Base-by-base conservation (phyloP, 768 basidiomycete genomes). In the Tricholoma flavovirens region DNA sequence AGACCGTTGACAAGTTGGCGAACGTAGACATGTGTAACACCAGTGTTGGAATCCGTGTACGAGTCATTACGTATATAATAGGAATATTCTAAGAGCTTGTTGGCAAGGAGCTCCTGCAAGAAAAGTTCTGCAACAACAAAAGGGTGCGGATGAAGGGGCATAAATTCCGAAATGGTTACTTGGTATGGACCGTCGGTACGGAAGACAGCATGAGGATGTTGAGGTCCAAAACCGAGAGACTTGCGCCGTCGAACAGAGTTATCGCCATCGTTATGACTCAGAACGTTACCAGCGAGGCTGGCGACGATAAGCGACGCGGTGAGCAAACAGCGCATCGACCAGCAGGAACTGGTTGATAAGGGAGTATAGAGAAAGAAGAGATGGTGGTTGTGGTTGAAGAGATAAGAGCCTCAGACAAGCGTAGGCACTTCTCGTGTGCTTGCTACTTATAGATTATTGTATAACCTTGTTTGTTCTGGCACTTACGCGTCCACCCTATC, bases 21-120 rank as follows among this genome's bases (percentile, higher is more conserved):
- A 59, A 88, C 84, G 67, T 95, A 96, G 62, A 93, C 78, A 71
- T 98, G 93, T 26, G 91, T 87, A 51, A 97, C 79, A n/a, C 88
- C 89, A 2, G 90, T 93, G 58, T 81, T 83, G 56, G 74, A 71
- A 73, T 98, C 95, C 48, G 90, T 92, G 71, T 96, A 95, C 12
- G 89, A 91, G 73, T 93, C 90, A 55, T 83, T 75, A 54, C 91
- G 84, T 60, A 94, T 81, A 66, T 75, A 73, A 66, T 83, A 88
- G 0, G 75, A 64, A 50, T 70, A 62, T 4, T 68, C 71, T 19
- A 69, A 64, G 35, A 75, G 66, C 55, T 78, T 68, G 29, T 73
- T 68, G 15, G 61, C 64, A 21, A 83, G 72, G 32, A 83, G 72
- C 57, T 79, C 75, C 46, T 75, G 68, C 5, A 90, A 70, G 67